A percentile compares a stretch with the other conserved stretches of the same genome.
These are phyloP conservation scores for Cladophialophora bantiana DNA, from an alignment of 2,329 filamentous ascomycete species.

Conservation along the genomic window DNA sequence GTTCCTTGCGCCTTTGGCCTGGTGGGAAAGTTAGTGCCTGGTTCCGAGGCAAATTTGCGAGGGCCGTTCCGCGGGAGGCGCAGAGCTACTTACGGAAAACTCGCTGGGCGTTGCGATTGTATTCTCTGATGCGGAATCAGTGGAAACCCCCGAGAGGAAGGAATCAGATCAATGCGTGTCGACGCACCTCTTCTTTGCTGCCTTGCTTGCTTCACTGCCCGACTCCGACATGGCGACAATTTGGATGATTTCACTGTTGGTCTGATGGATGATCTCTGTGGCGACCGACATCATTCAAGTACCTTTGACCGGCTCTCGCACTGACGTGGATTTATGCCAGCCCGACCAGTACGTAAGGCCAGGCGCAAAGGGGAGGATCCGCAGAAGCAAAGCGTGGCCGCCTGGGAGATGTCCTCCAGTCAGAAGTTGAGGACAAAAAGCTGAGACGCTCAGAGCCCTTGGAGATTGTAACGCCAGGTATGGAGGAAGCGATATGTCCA, in stretches of 20 bases:
- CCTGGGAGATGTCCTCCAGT: slow-evolving; percentile 25
- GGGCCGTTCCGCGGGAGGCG: slow-evolving; percentile 13
- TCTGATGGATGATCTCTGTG: slow-evolving; percentile 36
- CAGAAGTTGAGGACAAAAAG: slow-evolving; percentile 18
- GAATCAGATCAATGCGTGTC: not conserved
- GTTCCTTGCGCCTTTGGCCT: slow-evolving; percentile 55
- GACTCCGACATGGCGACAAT: slow-evolving; percentile 43
- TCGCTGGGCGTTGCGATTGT: slow-evolving; percentile 54
- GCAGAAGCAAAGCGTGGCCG: slow-evolving; percentile 30
- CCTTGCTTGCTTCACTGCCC: slow-evolving; percentile 42
- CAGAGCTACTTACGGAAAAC: slow-evolving; percentile 51
- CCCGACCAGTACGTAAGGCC: slow-evolving; percentile 33
- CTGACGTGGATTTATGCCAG: slow-evolving; percentile 25
- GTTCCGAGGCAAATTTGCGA: slow-evolving; percentile 9
- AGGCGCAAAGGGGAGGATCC: slow-evolving; percentile 29
- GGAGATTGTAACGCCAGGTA: slow-evolving; percentile 14
- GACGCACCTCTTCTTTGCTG: slow-evolving; percentile 42
- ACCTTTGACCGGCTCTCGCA: slow-evolving; percentile 23
- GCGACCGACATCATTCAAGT: slow-evolving; percentile 42
- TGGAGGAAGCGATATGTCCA: slow-evolving; percentile 24
- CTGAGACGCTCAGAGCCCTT: slow-evolving; percentile 23
- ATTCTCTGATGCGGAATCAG: slow-evolving; percentile 40
- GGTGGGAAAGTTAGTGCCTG: slow-evolving; percentile 25
- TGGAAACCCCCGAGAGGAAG: not conserved
- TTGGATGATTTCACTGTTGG: slow-evolving; percentile 29